Conservation (phyloP, 2,329 filamentous ascomycete genomes). For the Cercospora sesami region DNA sequence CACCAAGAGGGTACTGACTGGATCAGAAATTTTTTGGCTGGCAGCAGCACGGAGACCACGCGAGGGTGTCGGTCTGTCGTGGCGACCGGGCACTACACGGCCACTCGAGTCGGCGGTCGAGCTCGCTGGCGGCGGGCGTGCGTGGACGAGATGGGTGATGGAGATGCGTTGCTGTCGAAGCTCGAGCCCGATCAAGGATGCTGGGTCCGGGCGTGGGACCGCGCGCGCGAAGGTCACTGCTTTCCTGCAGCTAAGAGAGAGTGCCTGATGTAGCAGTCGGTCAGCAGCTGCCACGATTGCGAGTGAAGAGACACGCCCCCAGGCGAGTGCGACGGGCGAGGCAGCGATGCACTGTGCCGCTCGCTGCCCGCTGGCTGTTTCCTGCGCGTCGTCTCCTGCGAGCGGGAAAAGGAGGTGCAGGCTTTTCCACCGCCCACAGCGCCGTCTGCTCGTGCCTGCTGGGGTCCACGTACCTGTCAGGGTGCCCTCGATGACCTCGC, state of each 20-base stretch:
- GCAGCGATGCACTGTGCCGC: neutral
- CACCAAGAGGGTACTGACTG: slow-evolving; percentile 30
- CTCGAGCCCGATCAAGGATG: slow-evolving; percentile 21
- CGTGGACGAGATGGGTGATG: slow-evolving; percentile 20
- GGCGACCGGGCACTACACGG: slow-evolving; percentile 1
- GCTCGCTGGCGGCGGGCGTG: slow-evolving; percentile 9
- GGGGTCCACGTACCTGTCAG: slow-evolving; percentile 12
- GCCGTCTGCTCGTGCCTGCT: neutral
- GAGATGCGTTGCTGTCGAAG: slow-evolving; percentile 15
- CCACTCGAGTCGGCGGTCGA: slow-evolving; percentile 10
- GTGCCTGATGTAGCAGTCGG: slow-evolving; percentile 3
- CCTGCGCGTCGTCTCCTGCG: slow-evolving; percentile 6
- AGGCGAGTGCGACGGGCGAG: neutral
- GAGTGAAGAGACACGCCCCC: neutral
- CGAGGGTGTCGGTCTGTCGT: slow-evolving; percentile 14
- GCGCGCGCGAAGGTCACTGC: slow-evolving; percentile 19
- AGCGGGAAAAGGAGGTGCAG: slow-evolving; percentile 19
- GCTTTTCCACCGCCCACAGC: slow-evolving; percentile 3
- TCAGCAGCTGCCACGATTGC: slow-evolving; percentile 12
- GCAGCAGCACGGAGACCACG: slow-evolving; percentile 24
- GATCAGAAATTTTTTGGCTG: slow-evolving; percentile 30
- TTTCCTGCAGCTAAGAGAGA: slow-evolving; percentile 16
- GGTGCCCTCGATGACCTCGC: neutral
- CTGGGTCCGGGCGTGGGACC: slow-evolving; percentile 8
- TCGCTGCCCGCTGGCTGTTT: slow-evolving; percentile 2